These are phyloP conservation scores for Eimeria zaria DNA, from an alignment of 169 alveolate species.

Conservation along the genomic window DNA sequence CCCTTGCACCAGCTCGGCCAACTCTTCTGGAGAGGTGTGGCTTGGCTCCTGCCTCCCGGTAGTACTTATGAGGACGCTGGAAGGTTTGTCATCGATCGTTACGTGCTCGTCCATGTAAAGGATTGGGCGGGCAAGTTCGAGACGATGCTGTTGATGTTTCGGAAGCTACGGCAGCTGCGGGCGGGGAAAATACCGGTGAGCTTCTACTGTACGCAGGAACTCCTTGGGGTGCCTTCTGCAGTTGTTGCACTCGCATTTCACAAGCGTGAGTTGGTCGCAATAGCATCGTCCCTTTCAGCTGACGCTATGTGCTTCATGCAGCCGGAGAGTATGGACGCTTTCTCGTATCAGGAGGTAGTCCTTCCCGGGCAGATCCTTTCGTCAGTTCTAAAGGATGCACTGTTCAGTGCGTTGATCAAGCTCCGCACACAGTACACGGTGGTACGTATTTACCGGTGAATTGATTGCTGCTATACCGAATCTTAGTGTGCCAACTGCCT, in stretches of 20 bases:
- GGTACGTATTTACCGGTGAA: conserved; percentile 31
- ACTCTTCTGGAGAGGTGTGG: conserved; percentile 90
- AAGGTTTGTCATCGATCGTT: conserved; percentile 94
- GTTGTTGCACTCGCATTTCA: not conserved
- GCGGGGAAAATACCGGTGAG: conserved; percentile 92
- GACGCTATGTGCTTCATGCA: conserved; percentile 6
- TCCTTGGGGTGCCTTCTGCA: not conserved
- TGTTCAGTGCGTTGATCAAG: conserved; percentile 67
- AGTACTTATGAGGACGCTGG: conserved; percentile 98
- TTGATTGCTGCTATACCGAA: not conserved
- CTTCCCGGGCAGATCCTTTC: conserved; percentile 93
- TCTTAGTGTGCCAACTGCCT: not conserved
- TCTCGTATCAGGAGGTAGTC: conserved; percentile 93
- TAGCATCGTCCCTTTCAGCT: not conserved
- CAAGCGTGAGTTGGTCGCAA: not conserved
- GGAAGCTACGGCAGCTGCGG: conserved; percentile 96
- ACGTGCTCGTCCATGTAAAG: conserved; percentile 97
- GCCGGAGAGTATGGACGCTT: conserved; percentile 91
- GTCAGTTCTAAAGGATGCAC: conserved; percentile 90
- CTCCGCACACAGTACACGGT: conserved; percentile 72
- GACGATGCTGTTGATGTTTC: conserved; percentile 97
- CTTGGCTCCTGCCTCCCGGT: conserved; percentile 93
- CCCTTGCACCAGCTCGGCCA: conserved; percentile 92
- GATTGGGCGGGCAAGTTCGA: conserved; percentile 97
- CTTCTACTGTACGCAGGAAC: not conserved